These are phyloP conservation scores for Pseudonectria foliicola DNA, from an alignment of 2,329 filamentous ascomycete genomes.

Conservation along the genomic window DNA sequence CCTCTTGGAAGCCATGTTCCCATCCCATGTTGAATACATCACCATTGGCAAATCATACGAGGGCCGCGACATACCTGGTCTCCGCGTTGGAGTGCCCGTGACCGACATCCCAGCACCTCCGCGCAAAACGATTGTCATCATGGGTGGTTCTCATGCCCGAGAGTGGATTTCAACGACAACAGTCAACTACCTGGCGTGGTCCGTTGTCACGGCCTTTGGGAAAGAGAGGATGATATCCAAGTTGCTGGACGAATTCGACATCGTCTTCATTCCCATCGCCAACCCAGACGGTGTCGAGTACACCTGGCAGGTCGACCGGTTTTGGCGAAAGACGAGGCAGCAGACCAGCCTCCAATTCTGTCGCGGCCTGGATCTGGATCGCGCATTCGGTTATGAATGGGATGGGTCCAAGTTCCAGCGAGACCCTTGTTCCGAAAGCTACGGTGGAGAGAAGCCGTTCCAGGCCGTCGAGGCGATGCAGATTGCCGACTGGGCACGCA, in stretches of 20 bases:
- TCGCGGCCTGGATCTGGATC: slow-evolving; percentile 81
- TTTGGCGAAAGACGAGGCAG: slow-evolving; percentile 94
- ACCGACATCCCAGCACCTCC: slow-evolving; percentile 35
- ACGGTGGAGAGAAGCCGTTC: slow-evolving; percentile 76
- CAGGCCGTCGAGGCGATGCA: slow-evolving; percentile 70
- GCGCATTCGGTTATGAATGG: slow-evolving; percentile 81
- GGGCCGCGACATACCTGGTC: slow-evolving; percentile 74
- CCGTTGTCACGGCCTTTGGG: slow-evolving; percentile 74
- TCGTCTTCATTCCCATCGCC: slow-evolving; percentile 78
- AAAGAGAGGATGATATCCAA: slow-evolving; percentile 65
- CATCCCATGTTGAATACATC: slow-evolving; percentile 65
- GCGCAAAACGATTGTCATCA: slow-evolving; percentile 73
- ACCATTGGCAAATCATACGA: slow-evolving; percentile 82
- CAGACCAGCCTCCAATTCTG: slow-evolving; percentile 77
- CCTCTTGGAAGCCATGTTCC: slow-evolving; percentile 83
- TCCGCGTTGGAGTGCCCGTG: slow-evolving; percentile 61
- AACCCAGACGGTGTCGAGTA: slow-evolving; percentile 96
- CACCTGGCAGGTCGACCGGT: slow-evolving; percentile 81
- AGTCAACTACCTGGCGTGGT: slow-evolving; percentile 86
- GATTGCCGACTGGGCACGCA: slow-evolving; percentile 76
- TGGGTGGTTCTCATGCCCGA: slow-evolving; percentile 82
- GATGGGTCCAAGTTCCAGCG: slow-evolving; percentile 55
- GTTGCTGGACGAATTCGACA: slow-evolving; percentile 76
- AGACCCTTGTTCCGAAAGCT: slow-evolving; percentile 89
- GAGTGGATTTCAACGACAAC: slow-evolving; percentile 96